Conservation (phyloP, 139 green algal genomes). For the Chlorella sp. region DNA sequence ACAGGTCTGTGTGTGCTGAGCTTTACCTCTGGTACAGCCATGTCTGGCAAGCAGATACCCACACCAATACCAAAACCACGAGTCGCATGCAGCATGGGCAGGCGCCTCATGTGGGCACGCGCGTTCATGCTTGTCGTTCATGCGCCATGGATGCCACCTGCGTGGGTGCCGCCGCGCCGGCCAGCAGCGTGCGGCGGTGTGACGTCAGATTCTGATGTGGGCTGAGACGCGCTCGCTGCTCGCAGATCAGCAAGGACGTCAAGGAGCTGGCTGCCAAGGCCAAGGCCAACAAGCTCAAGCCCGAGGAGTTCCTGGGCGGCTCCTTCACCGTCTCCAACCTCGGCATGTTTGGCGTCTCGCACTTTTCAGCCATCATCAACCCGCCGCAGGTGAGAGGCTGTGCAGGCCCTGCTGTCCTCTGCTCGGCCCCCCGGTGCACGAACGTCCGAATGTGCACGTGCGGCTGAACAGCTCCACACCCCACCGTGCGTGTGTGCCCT, state of each 20-base stretch:
- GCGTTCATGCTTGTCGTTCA: neutral
- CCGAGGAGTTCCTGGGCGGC: constrained; percentile 86
- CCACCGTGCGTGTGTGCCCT: neutral
- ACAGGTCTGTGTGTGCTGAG: neutral
- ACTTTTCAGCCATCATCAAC: constrained; percentile 94
- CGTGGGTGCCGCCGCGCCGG: too few species aligned
- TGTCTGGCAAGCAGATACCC: neutral
- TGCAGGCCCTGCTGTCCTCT: neutral
- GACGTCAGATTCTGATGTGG: too few species aligned
- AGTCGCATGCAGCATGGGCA: neutral
- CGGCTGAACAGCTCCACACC: neutral
- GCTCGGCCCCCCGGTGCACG: neutral
- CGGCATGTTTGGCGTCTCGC: constrained; percentile 86
- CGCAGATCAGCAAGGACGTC: constrained; percentile 41
- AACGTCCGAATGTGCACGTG: neutral
- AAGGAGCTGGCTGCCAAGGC: constrained; percentile 71
- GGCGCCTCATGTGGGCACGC: neutral
- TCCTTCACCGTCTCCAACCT: constrained; percentile 88
- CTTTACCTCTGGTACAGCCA: neutral
- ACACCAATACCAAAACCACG: neutral
- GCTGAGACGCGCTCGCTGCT: too few species aligned
- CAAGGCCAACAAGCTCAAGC: constrained; percentile 81
- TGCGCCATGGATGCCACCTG: too few species aligned
- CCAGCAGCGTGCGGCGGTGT: too few species aligned
- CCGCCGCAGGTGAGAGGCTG: constrained; percentile 51